These are phyloP conservation scores for Blastomyces gilchristii DNA, from an alignment of 2,329 filamentous ascomycete species.

Conservation along the genomic window DNA sequence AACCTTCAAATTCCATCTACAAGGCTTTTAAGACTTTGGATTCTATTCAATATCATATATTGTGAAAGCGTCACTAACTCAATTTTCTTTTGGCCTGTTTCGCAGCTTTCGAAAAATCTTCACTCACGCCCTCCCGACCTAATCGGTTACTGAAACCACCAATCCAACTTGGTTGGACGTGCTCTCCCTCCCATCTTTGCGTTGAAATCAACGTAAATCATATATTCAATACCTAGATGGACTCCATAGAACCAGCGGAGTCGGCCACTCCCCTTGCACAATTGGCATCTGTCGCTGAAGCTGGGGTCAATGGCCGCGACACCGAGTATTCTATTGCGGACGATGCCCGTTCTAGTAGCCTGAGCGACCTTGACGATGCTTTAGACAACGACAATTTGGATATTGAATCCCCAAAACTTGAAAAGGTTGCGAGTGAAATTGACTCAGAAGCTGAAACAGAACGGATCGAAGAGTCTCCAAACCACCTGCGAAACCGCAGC, in stretches of 20 bases:
- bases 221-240: constrained; percentile 24
- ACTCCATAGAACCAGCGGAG: constrained; percentile 29
- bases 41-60: background rate
- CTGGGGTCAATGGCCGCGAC: constrained; percentile 28
- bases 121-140: background rate
- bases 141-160: constrained; percentile 2
- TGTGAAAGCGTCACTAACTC: background rate
- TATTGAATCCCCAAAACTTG: constrained; percentile 41
- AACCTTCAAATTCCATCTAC: constrained; percentile 1
- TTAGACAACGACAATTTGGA: constrained; percentile 53
- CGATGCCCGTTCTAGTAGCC: constrained; percentile 73
- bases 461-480: constrained; percentile 79
- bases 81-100: background rate
- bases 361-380: constrained; percentile 85
- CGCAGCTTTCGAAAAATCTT: constrained; percentile 3
- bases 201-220: constrained; percentile 7
- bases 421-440: constrained; percentile 50
- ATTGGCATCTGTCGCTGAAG: background rate
- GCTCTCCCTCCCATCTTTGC: constrained; percentile 1
- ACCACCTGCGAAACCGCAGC: constrained; percentile 49
- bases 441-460: constrained; percentile 90
- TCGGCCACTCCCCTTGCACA: constrained; percentile 24
- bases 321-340: constrained; percentile 41
- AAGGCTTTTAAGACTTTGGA: background rate
- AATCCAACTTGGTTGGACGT: constrained; percentile 1